Percentiles rank a stretch among this genome's conserved stretches.
phyloP scores from a whole-genome alignment of 805 yeast species.

The Barnettozyma sucrosica region DNA sequence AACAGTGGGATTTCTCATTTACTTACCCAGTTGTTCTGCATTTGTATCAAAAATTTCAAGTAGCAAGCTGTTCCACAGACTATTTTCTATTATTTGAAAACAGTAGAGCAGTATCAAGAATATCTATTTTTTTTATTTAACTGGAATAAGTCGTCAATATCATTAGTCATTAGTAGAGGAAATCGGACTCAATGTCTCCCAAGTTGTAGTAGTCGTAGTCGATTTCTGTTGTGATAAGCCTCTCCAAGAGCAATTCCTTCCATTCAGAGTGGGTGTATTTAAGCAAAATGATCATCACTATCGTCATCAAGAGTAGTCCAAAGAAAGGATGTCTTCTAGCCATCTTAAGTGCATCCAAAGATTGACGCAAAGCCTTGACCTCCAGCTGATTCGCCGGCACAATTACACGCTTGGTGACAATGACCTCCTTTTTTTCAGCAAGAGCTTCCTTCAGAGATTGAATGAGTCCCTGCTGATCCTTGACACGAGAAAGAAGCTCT shows the following conservation, averaged over 20 bases:
- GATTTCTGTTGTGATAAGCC: constrained; percentile 11
- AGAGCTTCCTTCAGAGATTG: constrained; percentile 11
- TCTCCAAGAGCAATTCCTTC: constrained; percentile 1
- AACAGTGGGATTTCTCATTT: constrained; percentile 17
- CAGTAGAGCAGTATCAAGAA: background rate
- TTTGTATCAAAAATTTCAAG: constrained; percentile 28
- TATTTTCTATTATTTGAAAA: background rate
- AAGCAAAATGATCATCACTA: background rate
- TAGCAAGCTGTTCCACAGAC: background rate
- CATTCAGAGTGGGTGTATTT: background rate
- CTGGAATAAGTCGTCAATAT: background rate
- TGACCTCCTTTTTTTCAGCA: constrained; percentile 6
- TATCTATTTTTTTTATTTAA: too few species aligned
- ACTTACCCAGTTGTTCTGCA: constrained; percentile 28
- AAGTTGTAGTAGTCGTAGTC: constrained; percentile 23
- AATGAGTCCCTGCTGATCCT: constrained; percentile 17
- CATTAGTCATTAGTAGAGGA: constrained; percentile 1
- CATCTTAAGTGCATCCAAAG: background rate
- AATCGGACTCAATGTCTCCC: constrained; percentile 15
- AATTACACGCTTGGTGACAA: constrained; percentile 5
- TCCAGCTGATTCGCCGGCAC: background rate
- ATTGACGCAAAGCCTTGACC: background rate
- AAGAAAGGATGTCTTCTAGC: background rate
- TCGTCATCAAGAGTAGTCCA: background rate
- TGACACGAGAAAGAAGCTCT: constrained; percentile 15